These are phyloP conservation scores for Croton setiger DNA, from an alignment of 441 rosid genomes.

Conservation along the genomic window DNA sequence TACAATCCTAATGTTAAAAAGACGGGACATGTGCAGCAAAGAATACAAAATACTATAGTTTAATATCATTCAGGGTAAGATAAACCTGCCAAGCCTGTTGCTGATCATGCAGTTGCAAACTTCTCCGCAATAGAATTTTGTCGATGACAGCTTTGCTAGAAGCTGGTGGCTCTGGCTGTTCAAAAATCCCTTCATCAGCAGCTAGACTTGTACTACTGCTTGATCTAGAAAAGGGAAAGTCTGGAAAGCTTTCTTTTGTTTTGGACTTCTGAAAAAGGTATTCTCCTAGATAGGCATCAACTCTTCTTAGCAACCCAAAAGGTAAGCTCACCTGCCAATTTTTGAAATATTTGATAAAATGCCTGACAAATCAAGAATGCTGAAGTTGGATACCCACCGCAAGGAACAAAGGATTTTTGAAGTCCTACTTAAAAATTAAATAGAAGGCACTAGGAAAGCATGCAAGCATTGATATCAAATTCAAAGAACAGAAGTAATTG, in stretches of 20 bases:
- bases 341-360: conserved; percentile 10
- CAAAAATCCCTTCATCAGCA: conserved; percentile 68
- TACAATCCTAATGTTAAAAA: neutral
- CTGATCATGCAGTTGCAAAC: conserved; percentile 61
- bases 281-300: conserved; percentile 56
- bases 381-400: neutral
- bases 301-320: conserved; percentile 53
- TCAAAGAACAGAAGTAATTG: neutral
- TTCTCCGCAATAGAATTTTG: conserved; percentile 49
- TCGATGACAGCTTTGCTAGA: conserved; percentile 50
- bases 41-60: conserved; percentile 13
- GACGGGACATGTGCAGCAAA: conserved; percentile 1
- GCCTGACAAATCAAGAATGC: neutral
- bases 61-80: conserved; percentile 17
- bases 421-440: neutral
- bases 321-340: conserved; percentile 59
- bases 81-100: conserved; percentile 82
- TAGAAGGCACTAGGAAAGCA: neutral
- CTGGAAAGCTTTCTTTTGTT: conserved; percentile 35
- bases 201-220: conserved; percentile 55
- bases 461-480: neutral
- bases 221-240: conserved; percentile 53
- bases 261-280: conserved; percentile 50
- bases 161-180: conserved; percentile 53
- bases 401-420: neutral